Base-by-base conservation (phyloP, 2,329 filamentous ascomycete genomes). In the Golovinomyces cichoracearum region DNA sequence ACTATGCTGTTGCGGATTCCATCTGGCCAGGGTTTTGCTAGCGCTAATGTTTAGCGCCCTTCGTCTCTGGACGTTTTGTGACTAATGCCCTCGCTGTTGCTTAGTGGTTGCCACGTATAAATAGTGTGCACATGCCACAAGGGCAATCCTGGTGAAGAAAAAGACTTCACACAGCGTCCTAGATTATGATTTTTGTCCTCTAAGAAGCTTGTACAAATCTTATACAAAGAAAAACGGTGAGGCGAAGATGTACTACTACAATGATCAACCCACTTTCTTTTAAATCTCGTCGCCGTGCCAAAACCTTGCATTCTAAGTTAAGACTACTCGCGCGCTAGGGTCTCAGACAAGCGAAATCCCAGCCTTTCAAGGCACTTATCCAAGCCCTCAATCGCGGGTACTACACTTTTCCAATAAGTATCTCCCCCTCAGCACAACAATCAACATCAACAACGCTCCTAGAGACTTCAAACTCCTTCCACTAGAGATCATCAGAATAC, bases 21-120 rank as follows among this genome's bases (percentile, higher is more conserved):
- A n/a, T n/a, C n/a, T n/a, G n/a, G n/a, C n/a, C n/a, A 33, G 29
- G 29, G 29, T 33, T n/a, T n/a, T 12, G 29, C 29, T 33, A 9
- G 10, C 7, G 37, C 37, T 40, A 19, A 40, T 40, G 13, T 21
- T 21, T 12, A 40, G n/a, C 37, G 37, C 21, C n/a, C 29, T 3
- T 12, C n/a, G 10, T 12, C 29, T 33, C 7, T 33, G n/a, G n/a
- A 9, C 29, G 29, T 9, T 12, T 3, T 33, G 10, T 33, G 29
- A 15, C n/a, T 33, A 33, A 15, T 9, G 10, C 29, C 10, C 3
- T 33, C 3, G 29, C 7, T 33, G 42, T 45, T 48, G 47, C 35
- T 48, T 27, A 10, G 47, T 33, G 17, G 47, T 48, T 48, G 47
- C 47, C 26, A 48, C 26, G 47, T 45, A 19, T 31, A 29, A 29